These are phyloP conservation scores for Candida nemodendra DNA, from an alignment of 805 yeast species.

Conservation along the genomic window DNA sequence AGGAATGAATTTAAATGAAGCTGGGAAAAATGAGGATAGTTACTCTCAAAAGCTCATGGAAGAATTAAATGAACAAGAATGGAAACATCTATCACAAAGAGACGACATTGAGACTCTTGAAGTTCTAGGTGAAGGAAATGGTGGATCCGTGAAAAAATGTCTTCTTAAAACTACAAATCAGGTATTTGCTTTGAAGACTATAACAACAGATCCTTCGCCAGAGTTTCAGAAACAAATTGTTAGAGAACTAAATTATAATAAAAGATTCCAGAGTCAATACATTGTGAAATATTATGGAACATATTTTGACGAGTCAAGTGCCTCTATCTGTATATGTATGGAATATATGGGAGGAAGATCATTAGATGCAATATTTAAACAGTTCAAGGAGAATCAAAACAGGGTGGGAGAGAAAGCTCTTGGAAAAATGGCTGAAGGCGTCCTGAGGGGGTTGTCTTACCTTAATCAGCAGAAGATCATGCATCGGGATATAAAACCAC, in stretches of 20 bases:
- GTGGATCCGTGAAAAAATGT: conserved; percentile 88
- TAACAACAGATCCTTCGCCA: conserved; percentile 75
- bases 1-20: conserved; percentile 4
- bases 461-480: conserved; percentile 84
- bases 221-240: conserved; percentile 87
- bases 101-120: conserved; percentile 67
- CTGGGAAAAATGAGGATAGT: conserved; percentile 1
- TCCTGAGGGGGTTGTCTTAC: conserved; percentile 80
- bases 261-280: conserved; percentile 75
- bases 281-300: conserved; percentile 94
- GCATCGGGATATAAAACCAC: conserved; percentile 96
- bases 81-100: conserved; percentile 61
- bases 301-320: conserved; percentile 70
- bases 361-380: conserved; percentile 84
- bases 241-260: conserved; percentile 86
- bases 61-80: conserved; percentile 67
- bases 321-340: conserved; percentile 91
- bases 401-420: conserved; percentile 90
- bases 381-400: conserved; percentile 70
- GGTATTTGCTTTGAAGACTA: conserved; percentile 81
- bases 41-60: conserved; percentile 9
- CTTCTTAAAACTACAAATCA: conserved; percentile 49
- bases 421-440: conserved; percentile 87
- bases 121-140: conserved; percentile 89
- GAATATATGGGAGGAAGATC: conserved; percentile 96